Base-by-base conservation (phyloP, 108 stramenopile species). In the Epithemia pelagica region DNA sequence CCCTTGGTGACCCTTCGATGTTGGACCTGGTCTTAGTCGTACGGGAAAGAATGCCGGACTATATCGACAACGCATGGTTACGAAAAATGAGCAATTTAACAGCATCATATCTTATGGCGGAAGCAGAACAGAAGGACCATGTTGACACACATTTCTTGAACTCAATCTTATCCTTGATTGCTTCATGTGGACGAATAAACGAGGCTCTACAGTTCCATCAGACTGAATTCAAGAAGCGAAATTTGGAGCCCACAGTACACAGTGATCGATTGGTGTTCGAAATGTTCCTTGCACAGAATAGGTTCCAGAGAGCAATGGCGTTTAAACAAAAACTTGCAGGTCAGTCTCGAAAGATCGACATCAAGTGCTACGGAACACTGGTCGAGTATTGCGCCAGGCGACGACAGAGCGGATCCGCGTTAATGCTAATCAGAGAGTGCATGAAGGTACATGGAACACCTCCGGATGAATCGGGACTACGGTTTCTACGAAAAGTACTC, bases 31-130 rank as follows among this genome's bases (percentile, higher is more conserved):
- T 86, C 20, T 82, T 86, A 31, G 61, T 84, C 2, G 68, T 91
- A 10, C 74, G 92, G 51, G 89, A 94, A 62, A 82, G 75, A 28
- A 89, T 94, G 85, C 92, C 92, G 0, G 89, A 94, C 52, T 55
- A 64, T 24, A 59, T 91, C 28, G 68, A 78, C 18, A 70, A 69
- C 0, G 77, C 75, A 27, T 86, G 86, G 70, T 71, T 94, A 18
- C 72, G 63, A 28, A 61, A 62, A 32, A 88, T 79, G 56, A 91
- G 89, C 61, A 66, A 66, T 25, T 63, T 65, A 53, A 85, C 84
- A 74, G 84, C 88, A 8, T 65, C 75, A 1, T 76, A 77, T 71
- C 80, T 85, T 0, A 71, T 86, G 70, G 33, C 71, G 30, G 82
- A 86, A 71, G 92, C 92, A 20, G 64, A 76, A 54, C 80, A 80